Percentiles rank a stretch among this genome's conserved stretches.
phyloP scores from a whole-genome alignment of 2,329 filamentous ascomycete species.

The Botrytis deweyae region DNA sequence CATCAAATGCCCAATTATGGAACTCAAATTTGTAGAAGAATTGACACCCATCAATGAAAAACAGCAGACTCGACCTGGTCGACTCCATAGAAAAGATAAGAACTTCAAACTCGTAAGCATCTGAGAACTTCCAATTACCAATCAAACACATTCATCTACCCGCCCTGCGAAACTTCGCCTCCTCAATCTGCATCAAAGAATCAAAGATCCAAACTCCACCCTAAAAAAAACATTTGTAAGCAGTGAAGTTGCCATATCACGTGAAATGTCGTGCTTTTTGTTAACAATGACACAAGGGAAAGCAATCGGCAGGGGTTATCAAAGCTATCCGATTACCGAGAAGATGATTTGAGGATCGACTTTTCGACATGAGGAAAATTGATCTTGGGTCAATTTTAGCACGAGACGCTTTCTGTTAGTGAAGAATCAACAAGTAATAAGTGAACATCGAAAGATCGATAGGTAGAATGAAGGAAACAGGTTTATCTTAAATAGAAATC shows the following conservation, averaged over 20 bases:
- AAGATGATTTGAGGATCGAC: slow-evolving; percentile 11
- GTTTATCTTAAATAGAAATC: neutral
- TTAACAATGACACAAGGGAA: slow-evolving; percentile 1
- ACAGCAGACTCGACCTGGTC: neutral
- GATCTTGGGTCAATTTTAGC: neutral
- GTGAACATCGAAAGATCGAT: neutral
- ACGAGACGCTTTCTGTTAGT: neutral
- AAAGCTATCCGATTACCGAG: neutral
- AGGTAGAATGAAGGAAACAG: neutral
- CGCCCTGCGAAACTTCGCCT: neutral
- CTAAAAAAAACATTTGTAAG: neutral
- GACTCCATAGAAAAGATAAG: neutral
- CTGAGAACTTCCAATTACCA: neutral
- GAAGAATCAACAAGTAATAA: neutral
- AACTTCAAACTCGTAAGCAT: neutral
- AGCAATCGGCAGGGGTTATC: neutral
- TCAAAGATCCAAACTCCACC: neutral
- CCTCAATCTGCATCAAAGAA: neutral
- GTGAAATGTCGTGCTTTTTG: slow-evolving; percentile 18
- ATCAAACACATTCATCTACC: neutral
- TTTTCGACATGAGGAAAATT: neutral
- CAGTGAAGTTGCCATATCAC: slow-evolving; percentile 2
- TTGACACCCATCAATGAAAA: neutral
- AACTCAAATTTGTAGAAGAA: neutral
- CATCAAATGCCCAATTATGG: neutral